phyloP scores from a whole-genome alignment of 2,329 filamentous ascomycete genomes.

The Dothistroma pini region DNA sequence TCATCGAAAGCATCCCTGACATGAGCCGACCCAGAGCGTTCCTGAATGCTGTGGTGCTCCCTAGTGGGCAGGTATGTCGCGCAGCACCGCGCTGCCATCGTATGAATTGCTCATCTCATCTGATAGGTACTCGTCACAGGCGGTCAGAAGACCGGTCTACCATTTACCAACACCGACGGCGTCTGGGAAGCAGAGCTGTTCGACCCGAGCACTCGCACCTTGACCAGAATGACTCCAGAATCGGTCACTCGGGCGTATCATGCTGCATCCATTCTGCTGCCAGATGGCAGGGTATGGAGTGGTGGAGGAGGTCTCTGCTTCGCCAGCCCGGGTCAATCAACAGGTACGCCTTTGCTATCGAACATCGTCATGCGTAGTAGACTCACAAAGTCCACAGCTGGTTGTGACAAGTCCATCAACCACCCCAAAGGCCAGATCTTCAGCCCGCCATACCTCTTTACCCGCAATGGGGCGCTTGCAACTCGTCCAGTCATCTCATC shows the following conservation, averaged over 20 bases:
- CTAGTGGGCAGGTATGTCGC: constrained; percentile 28
- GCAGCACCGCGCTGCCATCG: neutral
- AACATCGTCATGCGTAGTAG: neutral
- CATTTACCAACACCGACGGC: constrained; percentile 25
- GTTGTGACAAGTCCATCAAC: constrained; percentile 39
- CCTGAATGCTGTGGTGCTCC: constrained; percentile 30
- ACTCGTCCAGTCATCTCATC: constrained; percentile 43
- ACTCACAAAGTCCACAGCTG: constrained; percentile 7
- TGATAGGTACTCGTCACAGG: constrained; percentile 32
- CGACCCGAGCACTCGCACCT: constrained; percentile 21
- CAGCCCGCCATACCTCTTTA: constrained; percentile 55
- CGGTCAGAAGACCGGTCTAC: constrained; percentile 25
- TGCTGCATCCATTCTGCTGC: constrained; percentile 47
- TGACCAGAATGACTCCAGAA: constrained; percentile 15
- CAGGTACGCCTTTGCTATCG: neutral
- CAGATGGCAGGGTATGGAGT: constrained; percentile 50
- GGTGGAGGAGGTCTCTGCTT: constrained; percentile 54
- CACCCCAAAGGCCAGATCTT: constrained; percentile 57
- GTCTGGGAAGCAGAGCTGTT: constrained; percentile 22
- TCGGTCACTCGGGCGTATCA: constrained; percentile 50
- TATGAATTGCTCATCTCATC: neutral
- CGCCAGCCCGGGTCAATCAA: constrained; percentile 14
- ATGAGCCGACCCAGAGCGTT: constrained; percentile 34
- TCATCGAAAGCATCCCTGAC: constrained; percentile 23
- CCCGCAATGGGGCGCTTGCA: constrained; percentile 40